phyloP scores from a whole-genome alignment of 2,329 filamentous ascomycete genomes.

The Fusarium sacchari region DNA sequence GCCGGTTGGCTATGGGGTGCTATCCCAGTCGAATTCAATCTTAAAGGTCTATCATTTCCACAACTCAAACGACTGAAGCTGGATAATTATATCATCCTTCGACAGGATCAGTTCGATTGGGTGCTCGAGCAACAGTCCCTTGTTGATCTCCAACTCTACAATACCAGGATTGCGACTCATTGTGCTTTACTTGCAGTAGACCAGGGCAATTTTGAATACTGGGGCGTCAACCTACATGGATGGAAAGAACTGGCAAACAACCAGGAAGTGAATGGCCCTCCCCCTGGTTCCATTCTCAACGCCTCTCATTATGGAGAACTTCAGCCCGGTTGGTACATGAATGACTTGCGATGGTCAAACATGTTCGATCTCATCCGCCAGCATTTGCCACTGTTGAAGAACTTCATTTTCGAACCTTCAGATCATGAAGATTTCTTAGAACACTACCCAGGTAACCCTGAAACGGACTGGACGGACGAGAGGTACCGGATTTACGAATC shows the following conservation, averaged over 20 bases:
- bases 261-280: no score
- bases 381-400: background rate
- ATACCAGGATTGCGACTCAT: conserved; percentile 21
- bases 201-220: background rate
- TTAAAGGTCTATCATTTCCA: conserved; percentile 30
- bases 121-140: conserved; percentile 27
- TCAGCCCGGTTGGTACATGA: background rate
- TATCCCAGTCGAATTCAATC: conserved; percentile 35
- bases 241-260: conserved; percentile 13
- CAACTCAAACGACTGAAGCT: conserved; percentile 29
- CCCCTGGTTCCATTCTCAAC: no score
- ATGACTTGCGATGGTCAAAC: conserved; percentile 29
- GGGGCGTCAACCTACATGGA: background rate
- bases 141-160: background rate
- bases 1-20: conserved; percentile 31
- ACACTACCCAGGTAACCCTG: no score
- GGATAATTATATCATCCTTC: conserved; percentile 14
- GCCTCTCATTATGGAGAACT: background rate
- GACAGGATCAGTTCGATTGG: conserved; percentile 42
- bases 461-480: no score
- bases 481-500: no score
- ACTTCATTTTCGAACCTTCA: background rate
- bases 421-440: background rate
- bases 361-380: conserved; percentile 34
- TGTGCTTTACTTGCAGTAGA: no score